Evolutionary conservation across 257 asterid genomes (phyloP).

Genomic region (Lantana camara): DNA sequence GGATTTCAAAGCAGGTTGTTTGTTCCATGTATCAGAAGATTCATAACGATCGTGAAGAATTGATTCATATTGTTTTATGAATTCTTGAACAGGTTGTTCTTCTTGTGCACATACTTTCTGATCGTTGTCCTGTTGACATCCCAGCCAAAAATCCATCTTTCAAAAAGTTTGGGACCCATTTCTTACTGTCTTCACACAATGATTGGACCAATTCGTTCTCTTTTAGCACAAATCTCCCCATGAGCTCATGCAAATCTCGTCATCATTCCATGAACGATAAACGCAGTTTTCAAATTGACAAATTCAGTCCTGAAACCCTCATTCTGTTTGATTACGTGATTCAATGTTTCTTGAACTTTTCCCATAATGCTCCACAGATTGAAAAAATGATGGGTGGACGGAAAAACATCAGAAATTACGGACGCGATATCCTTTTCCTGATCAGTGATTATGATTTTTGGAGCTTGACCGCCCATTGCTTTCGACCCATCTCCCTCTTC

Average conservation of each 20-base stretch:
- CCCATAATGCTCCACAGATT: slow-evolving; percentile 79
- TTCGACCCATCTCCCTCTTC: too few species aligned
- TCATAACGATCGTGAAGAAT: slow-evolving; percentile 85
- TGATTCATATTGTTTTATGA: slow-evolving; percentile 74
- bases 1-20: slow-evolving; percentile 81
- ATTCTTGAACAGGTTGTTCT: slow-evolving; percentile 82
- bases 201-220: slow-evolving; percentile 68
- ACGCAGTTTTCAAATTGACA: slow-evolving; percentile 80
- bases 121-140: slow-evolving; percentile 74
- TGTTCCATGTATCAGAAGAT: slow-evolving; percentile 84
- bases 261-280: slow-evolving; percentile 75
- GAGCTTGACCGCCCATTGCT: slow-evolving; percentile 89
- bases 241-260: slow-evolving; percentile 78
- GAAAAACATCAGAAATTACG: slow-evolving; percentile 59
- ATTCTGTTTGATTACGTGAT: slow-evolving; percentile 69
- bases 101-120: slow-evolving; percentile 88
- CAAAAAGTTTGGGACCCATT: slow-evolving; percentile 76
- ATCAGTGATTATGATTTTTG: slow-evolving; percentile 76
- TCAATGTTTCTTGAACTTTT: slow-evolving; percentile 65
- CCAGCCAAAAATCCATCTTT: slow-evolving; percentile 80
- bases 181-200: slow-evolving; percentile 70
- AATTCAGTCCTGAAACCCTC: slow-evolving; percentile 64
- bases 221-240: slow-evolving; percentile 67
- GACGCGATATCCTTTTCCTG: slow-evolving; percentile 67
- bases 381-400: slow-evolving; percentile 70